These are phyloP conservation scores for Verticillium alfalfae DNA, from an alignment of 2,329 filamentous ascomycete genomes.

Conservation along the genomic window DNA sequence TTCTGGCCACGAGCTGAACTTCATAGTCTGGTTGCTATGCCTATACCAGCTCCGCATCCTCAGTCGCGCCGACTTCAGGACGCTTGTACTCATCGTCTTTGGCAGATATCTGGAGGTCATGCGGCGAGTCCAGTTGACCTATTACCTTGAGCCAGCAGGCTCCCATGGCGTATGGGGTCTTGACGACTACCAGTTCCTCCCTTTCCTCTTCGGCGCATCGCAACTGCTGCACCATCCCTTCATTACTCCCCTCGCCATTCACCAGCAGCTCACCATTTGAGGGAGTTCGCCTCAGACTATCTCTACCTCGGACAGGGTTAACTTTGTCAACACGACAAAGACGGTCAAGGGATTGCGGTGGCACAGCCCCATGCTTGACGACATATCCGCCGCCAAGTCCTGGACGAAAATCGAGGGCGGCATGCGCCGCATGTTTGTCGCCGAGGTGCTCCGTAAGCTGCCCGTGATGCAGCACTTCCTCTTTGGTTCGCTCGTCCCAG, in stretches of 20 bases:
- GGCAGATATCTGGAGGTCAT: slow-evolving; percentile 78
- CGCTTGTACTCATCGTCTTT: slow-evolving; percentile 74
- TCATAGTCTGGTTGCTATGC: slow-evolving; percentile 93
- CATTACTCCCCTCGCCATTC: slow-evolving; percentile 74
- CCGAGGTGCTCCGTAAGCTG: slow-evolving; percentile 85
- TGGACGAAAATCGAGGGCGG: slow-evolving; percentile 92
- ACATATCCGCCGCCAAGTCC: slow-evolving; percentile 83
- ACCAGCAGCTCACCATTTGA: slow-evolving; percentile 87
- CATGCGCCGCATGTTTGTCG: slow-evolving; percentile 95
- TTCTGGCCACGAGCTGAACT: slow-evolving; percentile 95
- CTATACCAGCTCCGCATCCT: slow-evolving; percentile 74
- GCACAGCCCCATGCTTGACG: slow-evolving; percentile 98
- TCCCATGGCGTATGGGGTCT: slow-evolving; percentile 98
- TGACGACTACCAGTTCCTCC: slow-evolving; percentile 95
- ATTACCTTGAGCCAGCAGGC: slow-evolving; percentile 94
- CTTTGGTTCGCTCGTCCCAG: slow-evolving; percentile 81
- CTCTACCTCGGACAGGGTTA: slow-evolving; percentile 87
- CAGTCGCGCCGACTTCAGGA: slow-evolving; percentile 59
- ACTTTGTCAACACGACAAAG: slow-evolving; percentile 94
- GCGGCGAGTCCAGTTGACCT: slow-evolving; percentile 82
- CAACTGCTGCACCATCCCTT: slow-evolving; percentile 82
- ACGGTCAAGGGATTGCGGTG: slow-evolving; percentile 90
- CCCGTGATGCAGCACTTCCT: slow-evolving; percentile 99
- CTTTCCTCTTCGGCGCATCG: slow-evolving; percentile 89
- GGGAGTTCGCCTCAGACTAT: slow-evolving; percentile 74